Base-by-base conservation (phyloP, 208 protist genomes). In the Tritrichomonas foetus region DNA sequence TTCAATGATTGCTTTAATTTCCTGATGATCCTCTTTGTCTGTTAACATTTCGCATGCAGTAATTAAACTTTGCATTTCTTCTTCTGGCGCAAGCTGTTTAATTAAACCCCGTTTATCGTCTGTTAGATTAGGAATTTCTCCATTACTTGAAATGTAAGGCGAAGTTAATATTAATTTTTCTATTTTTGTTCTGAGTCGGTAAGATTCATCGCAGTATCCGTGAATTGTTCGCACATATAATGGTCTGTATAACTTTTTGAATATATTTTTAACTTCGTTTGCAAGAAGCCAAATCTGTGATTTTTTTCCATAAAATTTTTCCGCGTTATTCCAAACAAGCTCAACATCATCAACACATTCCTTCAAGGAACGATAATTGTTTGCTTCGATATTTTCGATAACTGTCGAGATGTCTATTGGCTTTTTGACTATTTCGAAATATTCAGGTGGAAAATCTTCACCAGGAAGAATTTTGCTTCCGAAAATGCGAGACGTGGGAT, bases 381-480 rank as follows among this genome's bases (percentile, higher is more conserved):
- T 53, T 16, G 53, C 2, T 36, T 89, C 78, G 20, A 89, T 0
- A 20, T 57, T 89, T 89, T 53, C 5, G 5, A 39, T 89, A 47
- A 89, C 39, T 39, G 78, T 89, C 0, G 14, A 20, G 9, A 89
- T 20, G 30, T 89, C 78, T 20, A 89, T 89, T 16, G 78, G 78
- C 33, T 53, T 53, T 57, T 89, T 89, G 39, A 89, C 39, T 27
- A 89, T 57, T 89, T 53, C 41, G 78, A 89, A 89, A 47, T 89
- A 89, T 44, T 89, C 47, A 9, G 78, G 14, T 39, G 74, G 74
- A 13, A 39, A 30, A 50, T 82, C 74, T 30, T 82, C 41, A 30
- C 74, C 74, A 30, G 74, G 3, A 50, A 39, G 33, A 9, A 82
- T 39, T 53, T 30, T 30, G 8, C 1, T 20, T 9, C 41, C 33